A percentile compares a stretch with the other conserved stretches of the same genome.
These are phyloP conservation scores for Citrullus mucosospermus DNA, from an alignment of 306 rosid genomes.

Conservation along the genomic window DNA sequence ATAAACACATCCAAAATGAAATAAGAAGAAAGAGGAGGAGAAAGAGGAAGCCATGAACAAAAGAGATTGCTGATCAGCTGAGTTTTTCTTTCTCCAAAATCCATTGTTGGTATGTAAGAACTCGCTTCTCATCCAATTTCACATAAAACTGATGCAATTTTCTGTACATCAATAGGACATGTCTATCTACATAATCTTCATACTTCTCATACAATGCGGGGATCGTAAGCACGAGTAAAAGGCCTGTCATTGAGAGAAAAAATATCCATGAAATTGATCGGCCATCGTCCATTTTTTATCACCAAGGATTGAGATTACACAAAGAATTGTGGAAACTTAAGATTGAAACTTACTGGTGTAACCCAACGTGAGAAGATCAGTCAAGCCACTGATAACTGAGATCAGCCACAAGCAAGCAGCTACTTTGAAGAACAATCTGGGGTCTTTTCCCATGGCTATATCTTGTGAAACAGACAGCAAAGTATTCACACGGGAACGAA, in stretches of 20 bases:
- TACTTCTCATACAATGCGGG: slow-evolving; percentile 75
- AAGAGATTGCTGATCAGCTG: slow-evolving; percentile 25
- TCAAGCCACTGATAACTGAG: slow-evolving; percentile 59
- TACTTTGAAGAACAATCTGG: slow-evolving; percentile 72
- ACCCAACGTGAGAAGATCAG: slow-evolving; percentile 72
- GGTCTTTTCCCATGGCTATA: slow-evolving; percentile 64
- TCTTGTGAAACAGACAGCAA: slow-evolving; percentile 63
- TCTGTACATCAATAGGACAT: slow-evolving; percentile 35
- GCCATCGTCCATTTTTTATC: background rate
- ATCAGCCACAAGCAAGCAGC: slow-evolving; percentile 55
- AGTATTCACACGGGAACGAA: slow-evolving; percentile 39
- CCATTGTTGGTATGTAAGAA: slow-evolving; percentile 38
- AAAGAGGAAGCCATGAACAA: background rate
- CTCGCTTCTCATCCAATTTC: slow-evolving; percentile 38
- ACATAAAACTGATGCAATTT: slow-evolving; percentile 43
- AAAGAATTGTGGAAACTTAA: slow-evolving; percentile 2
- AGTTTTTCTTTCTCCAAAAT: slow-evolving; percentile 61
- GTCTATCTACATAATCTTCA: slow-evolving; percentile 58
- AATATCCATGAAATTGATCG: slow-evolving; percentile 7
- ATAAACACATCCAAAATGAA: background rate
- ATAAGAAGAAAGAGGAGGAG: background rate
- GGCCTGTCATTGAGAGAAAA: slow-evolving; percentile 42
- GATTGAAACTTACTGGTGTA: slow-evolving; percentile 52
- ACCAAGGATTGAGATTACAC: background rate
- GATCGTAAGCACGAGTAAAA: slow-evolving; percentile 53